Evolutionary conservation across 768 basidiomycete species (phyloP), one percentile per base, ranked within the genome.

Genomic region (Suillus clintonianus): DNA sequence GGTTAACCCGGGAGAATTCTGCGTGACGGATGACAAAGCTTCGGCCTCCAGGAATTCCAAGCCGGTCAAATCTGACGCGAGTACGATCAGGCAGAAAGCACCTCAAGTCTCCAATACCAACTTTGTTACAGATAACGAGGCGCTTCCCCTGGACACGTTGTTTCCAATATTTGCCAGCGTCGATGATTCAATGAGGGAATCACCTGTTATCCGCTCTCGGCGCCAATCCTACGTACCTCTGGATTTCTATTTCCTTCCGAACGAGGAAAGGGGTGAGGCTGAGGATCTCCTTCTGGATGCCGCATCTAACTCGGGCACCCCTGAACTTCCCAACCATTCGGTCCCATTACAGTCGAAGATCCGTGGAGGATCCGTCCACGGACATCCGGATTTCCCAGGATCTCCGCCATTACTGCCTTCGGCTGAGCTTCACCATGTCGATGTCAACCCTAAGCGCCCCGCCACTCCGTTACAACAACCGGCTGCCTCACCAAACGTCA

Each of bases 361-460:
- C 56, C 56, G 27, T 57, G 56, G 56, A 27, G 56, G 27, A 57
- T 41, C 56, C 30, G 50, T 70, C 73, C 73, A 76, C 65, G 73
- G 69, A 68, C 63, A 51, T 66, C 48, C 65, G 66, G 73, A 55
- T 41, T 67, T 75, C 64, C 32, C 74, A 76, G 68, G 72, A 32
- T 43, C 60, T 59, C 64, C 65, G 63, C 53, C 66, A 57, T 34
- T 57, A 19, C 60, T 56, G 55, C 55, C 60, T 61, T 61, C 41
- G 36, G 37, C 36, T 61, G 60, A 55, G 19, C 24, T 54, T 36
- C 30, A 36, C 27, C 34, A 61, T 19, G 30, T 22, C 36, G 30
- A 22, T 57, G 36, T 24, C 32, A 61, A 61, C 36, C 36, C 54
- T n/a, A 50, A 36, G 30, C 55, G 39, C 41, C 41, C 50, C 60